Evolutionary conservation across 208 protist genomes (phyloP), one percentile per base, ranked within the genome.

Genomic region (Leishmania gerbilli): DNA sequence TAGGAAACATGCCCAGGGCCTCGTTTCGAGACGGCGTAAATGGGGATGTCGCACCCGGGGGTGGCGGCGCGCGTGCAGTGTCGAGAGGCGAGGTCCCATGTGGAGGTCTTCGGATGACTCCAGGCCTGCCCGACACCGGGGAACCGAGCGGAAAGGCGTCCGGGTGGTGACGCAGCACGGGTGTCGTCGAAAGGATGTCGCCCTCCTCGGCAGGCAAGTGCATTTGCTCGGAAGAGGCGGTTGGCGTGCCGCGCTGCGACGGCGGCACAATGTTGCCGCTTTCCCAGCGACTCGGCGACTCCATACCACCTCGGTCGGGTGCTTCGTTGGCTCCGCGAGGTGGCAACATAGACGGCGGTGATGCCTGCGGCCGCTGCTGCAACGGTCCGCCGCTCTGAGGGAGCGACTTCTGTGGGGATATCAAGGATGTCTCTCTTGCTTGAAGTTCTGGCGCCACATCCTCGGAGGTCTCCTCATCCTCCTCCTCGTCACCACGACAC

Each of bases 1-100:
- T 64, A 6, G n/a, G n/a, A 7, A 21, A 62, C 0, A 67, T 51
- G n/a, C 55, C 34, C 53, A 60, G 80, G 11, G 47, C 21, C 45
- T 27, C n/a, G 11, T 19, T 71, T 45, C 64, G 31, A 42, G 64
- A n/a, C 47, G 76, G 68, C 58, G 15, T 80, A 15, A 76, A 64
- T 34, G 51, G 72, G 45, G 51, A 42, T 17, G 47, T 62, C 8
- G 72, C 13, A 45, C 72, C 24, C 72, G 51, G 40, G 19, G 24
- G 45, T 45, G 72, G 51, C 17, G 51, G 51, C 53, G 47, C 53
- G 72, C 72, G 47, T 34, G 31, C 53, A 76, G n/a, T 19, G 72
- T 76, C 51, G 34, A 76, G 72, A 62, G n/a, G 72, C 17, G 51
- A 27, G 7, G n/a, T 15, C 45, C 47, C 51, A 37, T 24, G 9